Evolutionary conservation across 345 rosid genomes (phyloP).

Genomic region (Raphanus raphanistrum): DNA sequence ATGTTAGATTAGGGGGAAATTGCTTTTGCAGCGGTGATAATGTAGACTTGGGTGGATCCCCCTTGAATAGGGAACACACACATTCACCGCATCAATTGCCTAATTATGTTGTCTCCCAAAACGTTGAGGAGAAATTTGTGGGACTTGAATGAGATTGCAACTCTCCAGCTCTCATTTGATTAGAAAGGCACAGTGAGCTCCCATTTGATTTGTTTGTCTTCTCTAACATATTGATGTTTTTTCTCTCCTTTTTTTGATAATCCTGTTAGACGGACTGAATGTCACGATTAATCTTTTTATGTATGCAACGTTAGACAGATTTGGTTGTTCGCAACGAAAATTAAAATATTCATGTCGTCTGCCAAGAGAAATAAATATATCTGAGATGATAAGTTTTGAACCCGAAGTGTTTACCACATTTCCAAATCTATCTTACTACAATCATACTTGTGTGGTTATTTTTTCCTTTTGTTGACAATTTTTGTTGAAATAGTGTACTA

Average conservation of each 20-base stretch:
- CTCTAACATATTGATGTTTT: neutral
- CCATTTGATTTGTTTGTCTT: slow-evolving; percentile 17
- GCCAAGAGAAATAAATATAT: too few species aligned
- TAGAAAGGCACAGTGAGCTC: slow-evolving; percentile 9
- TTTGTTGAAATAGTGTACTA: neutral
- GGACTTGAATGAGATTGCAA: neutral
- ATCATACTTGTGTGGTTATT: too few species aligned
- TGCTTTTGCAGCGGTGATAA: slow-evolving; percentile 10
- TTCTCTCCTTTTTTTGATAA: too few species aligned
- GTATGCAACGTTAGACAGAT: too few species aligned
- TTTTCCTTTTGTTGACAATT: neutral
- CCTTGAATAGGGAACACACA: slow-evolving; percentile 6
- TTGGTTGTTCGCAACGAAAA: too few species aligned
- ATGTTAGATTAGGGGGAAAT: neutral
- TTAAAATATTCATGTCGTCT: too few species aligned
- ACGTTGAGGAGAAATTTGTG: slow-evolving; percentile 7
- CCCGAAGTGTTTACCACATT: too few species aligned
- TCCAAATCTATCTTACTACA: too few species aligned
- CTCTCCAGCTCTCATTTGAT: slow-evolving; percentile 15
- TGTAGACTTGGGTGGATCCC: slow-evolving; percentile 24
- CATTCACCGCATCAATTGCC: slow-evolving; percentile 20
- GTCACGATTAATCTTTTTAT: too few species aligned
- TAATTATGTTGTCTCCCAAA: slow-evolving; percentile 11
- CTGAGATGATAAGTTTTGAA: too few species aligned
- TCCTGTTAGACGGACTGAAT: too few species aligned